These are phyloP conservation scores for Fragosphaeria purpurea DNA, from an alignment of 2,329 filamentous ascomycete genomes.

Conservation along the genomic window DNA sequence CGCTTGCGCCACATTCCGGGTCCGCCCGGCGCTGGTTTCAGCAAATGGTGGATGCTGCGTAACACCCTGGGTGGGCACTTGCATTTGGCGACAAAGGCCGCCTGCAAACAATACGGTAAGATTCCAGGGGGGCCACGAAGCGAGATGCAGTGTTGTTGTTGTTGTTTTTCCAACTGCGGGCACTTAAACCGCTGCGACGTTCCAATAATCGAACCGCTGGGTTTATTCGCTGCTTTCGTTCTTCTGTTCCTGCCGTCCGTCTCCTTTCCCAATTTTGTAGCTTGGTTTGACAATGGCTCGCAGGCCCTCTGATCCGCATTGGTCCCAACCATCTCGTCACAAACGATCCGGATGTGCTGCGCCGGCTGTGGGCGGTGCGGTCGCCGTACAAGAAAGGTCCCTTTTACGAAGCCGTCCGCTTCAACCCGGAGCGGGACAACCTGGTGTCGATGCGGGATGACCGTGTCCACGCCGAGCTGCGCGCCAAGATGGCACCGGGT, in stretches of 20 bases:
- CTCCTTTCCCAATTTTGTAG: background rate
- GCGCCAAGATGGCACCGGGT: conserved; percentile 34
- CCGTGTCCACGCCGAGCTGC: conserved; percentile 25
- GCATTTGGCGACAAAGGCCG: conserved; percentile 17
- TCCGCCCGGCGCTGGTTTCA: conserved; percentile 15
- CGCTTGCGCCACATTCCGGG: conserved; percentile 20
- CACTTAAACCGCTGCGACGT: background rate
- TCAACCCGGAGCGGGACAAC: conserved; percentile 26
- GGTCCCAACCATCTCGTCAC: conserved; percentile 19
- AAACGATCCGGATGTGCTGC: conserved; percentile 18
- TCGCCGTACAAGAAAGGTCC: conserved; percentile 27
- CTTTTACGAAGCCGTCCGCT: conserved; percentile 27
- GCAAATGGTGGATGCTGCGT: conserved; percentile 21
- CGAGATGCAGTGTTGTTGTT: too few relatives aligned
- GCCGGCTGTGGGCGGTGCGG: conserved; percentile 23
- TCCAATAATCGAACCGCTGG: background rate
- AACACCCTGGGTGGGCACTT: conserved; percentile 18
- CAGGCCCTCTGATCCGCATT: conserved; percentile 18
- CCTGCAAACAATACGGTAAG: conserved; percentile 18
- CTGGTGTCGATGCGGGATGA: conserved; percentile 26
- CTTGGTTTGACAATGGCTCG: too few relatives aligned
- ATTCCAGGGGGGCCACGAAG: background rate
- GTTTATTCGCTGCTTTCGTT: too few relatives aligned
- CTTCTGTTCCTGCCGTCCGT: background rate
- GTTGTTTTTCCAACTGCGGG: too few relatives aligned